Conservation (phyloP, 1,139 yeast species). For the Blastobotrys proliferans region DNA sequence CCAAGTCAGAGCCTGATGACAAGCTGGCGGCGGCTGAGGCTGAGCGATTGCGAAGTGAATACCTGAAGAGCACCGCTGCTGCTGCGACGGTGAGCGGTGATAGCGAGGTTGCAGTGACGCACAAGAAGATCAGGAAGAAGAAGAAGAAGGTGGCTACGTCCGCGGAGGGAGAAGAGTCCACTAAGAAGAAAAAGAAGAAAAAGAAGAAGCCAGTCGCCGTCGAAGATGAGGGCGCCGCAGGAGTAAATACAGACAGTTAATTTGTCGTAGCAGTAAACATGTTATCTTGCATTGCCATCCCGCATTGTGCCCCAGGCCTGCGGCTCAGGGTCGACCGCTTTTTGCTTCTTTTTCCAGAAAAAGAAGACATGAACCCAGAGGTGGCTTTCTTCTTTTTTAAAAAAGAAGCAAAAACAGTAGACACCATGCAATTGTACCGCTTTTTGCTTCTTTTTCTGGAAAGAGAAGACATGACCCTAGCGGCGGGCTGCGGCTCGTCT, state of each 20-base stretch:
- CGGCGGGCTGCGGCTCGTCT: no score
- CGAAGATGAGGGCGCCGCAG: not conserved
- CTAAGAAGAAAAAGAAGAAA: slow-evolving; percentile 18
- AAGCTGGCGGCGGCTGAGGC: slow-evolving; percentile 19
- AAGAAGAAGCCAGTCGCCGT: slow-evolving; percentile 2
- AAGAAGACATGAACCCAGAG: no score
- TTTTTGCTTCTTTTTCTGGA: no score
- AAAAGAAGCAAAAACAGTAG: no score
- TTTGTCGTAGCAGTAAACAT: not conserved
- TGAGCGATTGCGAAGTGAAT: slow-evolving; percentile 24
- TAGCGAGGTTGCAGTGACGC: slow-evolving; percentile 24
- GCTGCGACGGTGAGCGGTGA: slow-evolving; percentile 8
- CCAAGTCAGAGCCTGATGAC: slow-evolving; percentile 6
- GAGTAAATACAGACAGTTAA: not conserved
- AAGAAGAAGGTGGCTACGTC: slow-evolving; percentile 11
- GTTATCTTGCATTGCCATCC: no score
- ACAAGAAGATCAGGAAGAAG: slow-evolving; percentile 30
- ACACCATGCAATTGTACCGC: no score
- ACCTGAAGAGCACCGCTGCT: slow-evolving; percentile 11
- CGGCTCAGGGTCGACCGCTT: no score
- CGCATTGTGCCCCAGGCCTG: no score
- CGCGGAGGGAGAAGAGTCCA: slow-evolving; percentile 14
- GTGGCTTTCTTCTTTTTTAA: no score
- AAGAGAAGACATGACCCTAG: no score
- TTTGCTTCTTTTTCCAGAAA: no score